phyloP scores from a whole-genome alignment of 371 early-diverging fungal species.

The Mucor plumbeus region DNA sequence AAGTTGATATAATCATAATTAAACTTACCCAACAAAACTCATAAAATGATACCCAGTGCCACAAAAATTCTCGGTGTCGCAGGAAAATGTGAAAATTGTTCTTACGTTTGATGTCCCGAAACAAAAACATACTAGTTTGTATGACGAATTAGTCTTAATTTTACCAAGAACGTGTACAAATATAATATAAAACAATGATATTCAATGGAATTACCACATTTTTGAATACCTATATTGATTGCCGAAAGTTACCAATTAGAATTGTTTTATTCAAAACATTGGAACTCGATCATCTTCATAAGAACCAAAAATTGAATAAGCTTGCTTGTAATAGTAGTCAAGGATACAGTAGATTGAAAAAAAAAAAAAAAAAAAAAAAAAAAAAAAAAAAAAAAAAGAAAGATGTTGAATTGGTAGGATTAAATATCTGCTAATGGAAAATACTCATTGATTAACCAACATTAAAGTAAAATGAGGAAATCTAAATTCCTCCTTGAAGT shows the following conservation, averaged over 20 bases:
- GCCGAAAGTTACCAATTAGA: too few relatives aligned
- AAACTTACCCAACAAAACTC: not conserved
- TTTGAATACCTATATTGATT: not conserved
- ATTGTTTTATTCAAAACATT: not conserved
- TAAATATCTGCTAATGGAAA: not conserved
- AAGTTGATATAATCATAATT: not conserved
- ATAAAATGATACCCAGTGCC: slow-evolving; percentile 5
- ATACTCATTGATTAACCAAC: not conserved
- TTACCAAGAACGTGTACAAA: slow-evolving; percentile 5
- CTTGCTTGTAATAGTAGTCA: too few relatives aligned
- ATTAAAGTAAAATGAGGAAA: not conserved
- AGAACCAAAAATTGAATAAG: too few relatives aligned
- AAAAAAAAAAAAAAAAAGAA: too few relatives aligned
- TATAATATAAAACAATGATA: not conserved
- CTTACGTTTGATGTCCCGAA: too few relatives aligned
- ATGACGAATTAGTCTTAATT: not conserved
- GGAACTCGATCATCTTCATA: not conserved
- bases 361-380: too few relatives aligned
- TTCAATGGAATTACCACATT: not conserved
- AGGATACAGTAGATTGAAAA: too few relatives aligned
- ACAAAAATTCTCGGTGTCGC: not conserved
- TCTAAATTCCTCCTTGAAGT: slow-evolving; percentile 1
- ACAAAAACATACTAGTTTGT: not conserved
- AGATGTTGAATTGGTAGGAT: too few relatives aligned
- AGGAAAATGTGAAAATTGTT: not conserved